Percentiles rank a stretch among this genome's conserved stretches.
Evolutionary conservation across 2,329 filamentous ascomycete genomes (phyloP).

Genomic region (Neoscytalidium dimidiatum): DNA sequence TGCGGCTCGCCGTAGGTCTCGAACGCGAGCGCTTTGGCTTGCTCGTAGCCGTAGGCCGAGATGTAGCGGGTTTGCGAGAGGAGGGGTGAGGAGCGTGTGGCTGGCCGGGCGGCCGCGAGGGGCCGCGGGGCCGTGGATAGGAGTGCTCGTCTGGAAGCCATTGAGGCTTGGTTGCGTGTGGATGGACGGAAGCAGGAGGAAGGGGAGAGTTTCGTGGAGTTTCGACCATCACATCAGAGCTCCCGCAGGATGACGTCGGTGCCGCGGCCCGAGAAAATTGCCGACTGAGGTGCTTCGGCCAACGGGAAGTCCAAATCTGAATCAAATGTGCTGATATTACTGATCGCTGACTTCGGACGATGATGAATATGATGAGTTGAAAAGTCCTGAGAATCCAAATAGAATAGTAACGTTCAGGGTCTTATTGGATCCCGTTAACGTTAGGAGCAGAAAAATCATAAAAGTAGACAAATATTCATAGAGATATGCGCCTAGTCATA

Average conservation of each 20-base stretch:
- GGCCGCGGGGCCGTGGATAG: conserved; percentile 24
- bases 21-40: conserved; percentile 80
- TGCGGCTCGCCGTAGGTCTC: conserved; percentile 73
- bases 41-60: conserved; percentile 75
- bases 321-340: too few species aligned
- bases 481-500: background rate
- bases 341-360: background rate
- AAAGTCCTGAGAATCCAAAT: too few species aligned
- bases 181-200: background rate
- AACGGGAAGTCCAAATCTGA: conserved; percentile 10
- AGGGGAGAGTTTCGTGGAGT: background rate
- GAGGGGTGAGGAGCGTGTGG: conserved; percentile 9
- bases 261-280: conserved; percentile 1
- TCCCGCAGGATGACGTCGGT: conserved; percentile 14
- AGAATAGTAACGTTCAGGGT: too few species aligned
- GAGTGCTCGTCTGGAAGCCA: background rate
- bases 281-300: conserved; percentile 19
- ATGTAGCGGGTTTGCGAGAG: conserved; percentile 44
- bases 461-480: background rate
- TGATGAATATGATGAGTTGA: too few species aligned
- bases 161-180: conserved; percentile 10
- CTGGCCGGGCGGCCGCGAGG: conserved; percentile 22
- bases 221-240: conserved; percentile 12
- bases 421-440: too few species aligned
- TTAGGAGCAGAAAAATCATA: background rate